These are phyloP conservation scores for Thalassiosira exigua DNA, from an alignment of 352 stramenopile genomes.

Conservation along the genomic window DNA sequence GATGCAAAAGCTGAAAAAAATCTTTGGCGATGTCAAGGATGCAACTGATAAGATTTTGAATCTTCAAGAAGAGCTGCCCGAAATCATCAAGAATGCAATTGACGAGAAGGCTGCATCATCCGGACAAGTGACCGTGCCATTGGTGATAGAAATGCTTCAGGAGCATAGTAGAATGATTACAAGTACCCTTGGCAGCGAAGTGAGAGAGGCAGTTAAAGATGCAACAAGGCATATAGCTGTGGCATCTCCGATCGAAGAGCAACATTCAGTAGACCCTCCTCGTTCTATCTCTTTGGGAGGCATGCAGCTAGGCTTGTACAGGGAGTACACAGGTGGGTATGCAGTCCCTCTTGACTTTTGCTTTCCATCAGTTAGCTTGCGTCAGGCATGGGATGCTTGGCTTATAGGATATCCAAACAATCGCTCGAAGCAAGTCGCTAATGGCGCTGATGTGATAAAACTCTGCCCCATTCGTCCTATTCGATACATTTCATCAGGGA, in stretches of 20 bases:
- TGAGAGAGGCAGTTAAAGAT: constrained; percentile 6
- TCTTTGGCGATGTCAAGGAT: too few relatives aligned
- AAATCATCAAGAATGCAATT: constrained; percentile 25
- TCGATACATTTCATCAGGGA: not conserved
- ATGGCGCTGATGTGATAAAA: too few relatives aligned
- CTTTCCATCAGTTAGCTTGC: not conserved
- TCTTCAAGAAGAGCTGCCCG: constrained; percentile 4
- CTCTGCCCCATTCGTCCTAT: not conserved
- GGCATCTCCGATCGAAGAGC: too few relatives aligned
- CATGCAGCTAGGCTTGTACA: too few relatives aligned
- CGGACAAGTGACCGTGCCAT: constrained; percentile 24
- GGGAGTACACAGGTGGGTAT: not conserved
- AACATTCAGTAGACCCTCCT: too few relatives aligned
- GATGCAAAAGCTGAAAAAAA: constrained; percentile 1
- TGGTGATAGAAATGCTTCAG: constrained; percentile 17
- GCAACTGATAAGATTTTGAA: not conserved
- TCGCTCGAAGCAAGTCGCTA: not conserved
- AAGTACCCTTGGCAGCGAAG: constrained; percentile 14
- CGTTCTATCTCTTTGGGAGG: too few relatives aligned
- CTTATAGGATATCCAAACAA: not conserved
- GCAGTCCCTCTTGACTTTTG: not conserved
- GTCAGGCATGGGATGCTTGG: not conserved
- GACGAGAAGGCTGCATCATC: constrained; percentile 21
- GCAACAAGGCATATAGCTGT: too few relatives aligned
- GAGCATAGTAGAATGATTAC: not conserved